A percentile compares a stretch with the other conserved stretches of the same genome.
These are phyloP conservation scores for Durusdinium trenchii DNA, from an alignment of 73 alveolate genomes.

Conservation along the genomic window DNA sequence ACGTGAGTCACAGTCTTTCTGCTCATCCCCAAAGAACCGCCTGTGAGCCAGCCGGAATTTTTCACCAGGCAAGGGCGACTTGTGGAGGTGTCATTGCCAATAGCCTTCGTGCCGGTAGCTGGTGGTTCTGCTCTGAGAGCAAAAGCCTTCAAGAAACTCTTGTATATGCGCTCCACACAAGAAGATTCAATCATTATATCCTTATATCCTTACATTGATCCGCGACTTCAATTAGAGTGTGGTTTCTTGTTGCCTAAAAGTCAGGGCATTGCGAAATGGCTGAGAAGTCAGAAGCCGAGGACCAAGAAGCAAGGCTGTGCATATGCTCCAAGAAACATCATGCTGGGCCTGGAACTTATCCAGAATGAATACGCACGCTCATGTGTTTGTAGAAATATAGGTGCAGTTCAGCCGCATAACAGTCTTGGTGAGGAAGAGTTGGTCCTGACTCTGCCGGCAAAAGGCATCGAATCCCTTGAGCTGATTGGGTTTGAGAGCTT, in stretches of 20 bases:
- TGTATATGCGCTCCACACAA: too few species aligned
- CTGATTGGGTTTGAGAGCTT: not conserved
- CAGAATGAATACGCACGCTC: too few species aligned
- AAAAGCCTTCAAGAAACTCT: too few species aligned
- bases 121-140: constrained; percentile 26
- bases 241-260: not conserved
- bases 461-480: not conserved
- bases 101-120: constrained; percentile 79
- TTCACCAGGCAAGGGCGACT: constrained; percentile 25
- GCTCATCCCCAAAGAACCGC: too few species aligned
- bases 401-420: too few species aligned
- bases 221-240: not conserved
- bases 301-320: not conserved
- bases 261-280: not conserved
- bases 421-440: constrained; percentile 48
- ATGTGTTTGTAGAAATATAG: too few species aligned
- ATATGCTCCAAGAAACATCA: not conserved
- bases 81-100: constrained; percentile 87
- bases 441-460: constrained; percentile 73
- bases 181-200: too few species aligned
- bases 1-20: too few species aligned
- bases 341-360: not conserved
- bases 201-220: too few species aligned
- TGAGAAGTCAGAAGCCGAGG: not conserved
- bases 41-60: too few species aligned